These are phyloP conservation scores for Scenedesmus sp. DNA, from an alignment of 163 green algal species.

Conservation along the genomic window DNA sequence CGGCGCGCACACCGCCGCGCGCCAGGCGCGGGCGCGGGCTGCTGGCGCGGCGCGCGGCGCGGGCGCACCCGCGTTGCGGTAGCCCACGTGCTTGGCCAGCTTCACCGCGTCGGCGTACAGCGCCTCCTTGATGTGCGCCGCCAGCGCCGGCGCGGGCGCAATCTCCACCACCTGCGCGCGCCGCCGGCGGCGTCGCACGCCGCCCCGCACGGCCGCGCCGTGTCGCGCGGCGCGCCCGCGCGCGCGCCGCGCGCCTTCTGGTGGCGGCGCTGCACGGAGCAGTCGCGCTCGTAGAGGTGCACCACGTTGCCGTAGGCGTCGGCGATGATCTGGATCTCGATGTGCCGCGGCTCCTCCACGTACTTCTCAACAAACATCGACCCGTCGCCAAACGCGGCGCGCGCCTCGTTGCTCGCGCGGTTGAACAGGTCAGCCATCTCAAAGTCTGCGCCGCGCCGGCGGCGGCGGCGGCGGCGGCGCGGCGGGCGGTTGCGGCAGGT, in stretches of 20 bases:
- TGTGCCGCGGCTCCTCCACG: slow-evolving; percentile 89
- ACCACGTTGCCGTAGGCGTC: slow-evolving; percentile 94
- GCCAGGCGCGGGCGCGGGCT: too few relatives aligned
- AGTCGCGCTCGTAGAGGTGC: slow-evolving; percentile 95
- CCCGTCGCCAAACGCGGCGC: slow-evolving; percentile 91
- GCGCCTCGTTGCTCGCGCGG: slow-evolving; percentile 80
- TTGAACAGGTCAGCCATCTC: slow-evolving; percentile 83
- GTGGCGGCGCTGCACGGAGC: slow-evolving; percentile 93
- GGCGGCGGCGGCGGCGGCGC: too few relatives aligned
- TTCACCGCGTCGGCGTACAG: slow-evolving; percentile 85
- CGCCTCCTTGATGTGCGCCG: slow-evolving; percentile 31
- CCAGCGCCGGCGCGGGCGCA: slow-evolving; percentile 68
- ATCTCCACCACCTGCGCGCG: slow-evolving; percentile 87
- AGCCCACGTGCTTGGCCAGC: slow-evolving; percentile 82
- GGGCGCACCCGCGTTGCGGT: slow-evolving; percentile 61
- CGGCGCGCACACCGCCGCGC: too few relatives aligned
- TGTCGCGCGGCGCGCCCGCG: too few relatives aligned
- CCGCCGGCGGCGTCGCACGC: too few relatives aligned
- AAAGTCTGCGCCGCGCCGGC: slow-evolving; percentile 33
- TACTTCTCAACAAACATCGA: slow-evolving; percentile 96
- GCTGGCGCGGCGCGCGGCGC: too few relatives aligned
- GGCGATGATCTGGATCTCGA: slow-evolving; percentile 91
- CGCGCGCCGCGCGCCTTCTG: slow-evolving; percentile 78
- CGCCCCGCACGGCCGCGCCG: too few relatives aligned
- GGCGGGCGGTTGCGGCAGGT: too few relatives aligned